phyloP scores from a whole-genome alignment of 2,329 filamentous ascomycete species.

The Colletotrichum tanaceti region DNA sequence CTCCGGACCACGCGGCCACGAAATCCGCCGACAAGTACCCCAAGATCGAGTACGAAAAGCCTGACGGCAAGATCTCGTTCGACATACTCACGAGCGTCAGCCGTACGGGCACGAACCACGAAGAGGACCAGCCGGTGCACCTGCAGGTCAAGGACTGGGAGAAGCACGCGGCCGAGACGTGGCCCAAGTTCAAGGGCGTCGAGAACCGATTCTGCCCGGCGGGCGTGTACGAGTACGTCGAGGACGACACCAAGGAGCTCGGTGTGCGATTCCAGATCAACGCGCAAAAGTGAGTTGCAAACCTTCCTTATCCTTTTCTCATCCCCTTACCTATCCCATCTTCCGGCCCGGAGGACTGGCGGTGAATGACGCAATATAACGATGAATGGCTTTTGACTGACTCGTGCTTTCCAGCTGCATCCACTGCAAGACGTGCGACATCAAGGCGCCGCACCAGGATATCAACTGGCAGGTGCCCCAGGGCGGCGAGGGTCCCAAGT shows the following conservation, averaged over 20 bases:
- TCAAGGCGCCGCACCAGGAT: conserved; percentile 96
- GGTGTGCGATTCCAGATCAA: conserved; percentile 99
- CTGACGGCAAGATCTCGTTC: conserved; percentile 93
- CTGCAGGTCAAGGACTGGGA: conserved; percentile 97
- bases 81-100: conserved; percentile 96
- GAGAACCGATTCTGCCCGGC: conserved; percentile 98
- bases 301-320: neutral
- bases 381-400: conserved; percentile 10
- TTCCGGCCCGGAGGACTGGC: conserved; percentile 6
- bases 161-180: conserved; percentile 83
- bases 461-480: conserved; percentile 98
- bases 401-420: conserved; percentile 76
- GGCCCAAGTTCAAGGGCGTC: conserved; percentile 87
- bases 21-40: conserved; percentile 80
- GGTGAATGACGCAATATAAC: neutral
- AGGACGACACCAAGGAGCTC: conserved; percentile 86
- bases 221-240: conserved; percentile 97
- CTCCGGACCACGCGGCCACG: conserved; percentile 81
- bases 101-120: conserved; percentile 96
- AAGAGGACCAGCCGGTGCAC: conserved; percentile 98
- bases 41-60: conserved; percentile 97
- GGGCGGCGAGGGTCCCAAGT: conserved; percentile 83
- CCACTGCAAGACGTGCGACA: conserved; percentile 99
- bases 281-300: conserved; percentile 84
- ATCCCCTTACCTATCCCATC: conserved; percentile 1